Evolutionary conservation across 2,329 filamentous ascomycete species (phyloP).

Genomic region (Ceratocystis eucalypticola): DNA sequence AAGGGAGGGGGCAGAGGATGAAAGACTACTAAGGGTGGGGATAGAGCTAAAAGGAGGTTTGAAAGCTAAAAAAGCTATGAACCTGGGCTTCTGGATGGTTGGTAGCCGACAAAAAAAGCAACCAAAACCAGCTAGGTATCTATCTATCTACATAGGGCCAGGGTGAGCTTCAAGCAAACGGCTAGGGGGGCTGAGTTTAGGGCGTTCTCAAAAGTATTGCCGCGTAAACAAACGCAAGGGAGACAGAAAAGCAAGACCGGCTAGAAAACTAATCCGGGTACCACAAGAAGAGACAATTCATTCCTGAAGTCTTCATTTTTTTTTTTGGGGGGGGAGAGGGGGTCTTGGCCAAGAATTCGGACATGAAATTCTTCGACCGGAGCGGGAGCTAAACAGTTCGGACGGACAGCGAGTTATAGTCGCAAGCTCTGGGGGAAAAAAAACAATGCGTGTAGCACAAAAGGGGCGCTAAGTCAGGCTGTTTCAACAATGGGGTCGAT

Average conservation of each 20-base stretch:
- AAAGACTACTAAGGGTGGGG: background rate
- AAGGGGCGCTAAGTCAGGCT: background rate
- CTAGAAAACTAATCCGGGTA: background rate
- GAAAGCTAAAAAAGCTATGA: slow-evolving; percentile 3
- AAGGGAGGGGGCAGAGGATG: background rate
- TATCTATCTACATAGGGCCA: background rate
- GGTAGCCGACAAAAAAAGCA: background rate
- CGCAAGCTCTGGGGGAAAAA: background rate
- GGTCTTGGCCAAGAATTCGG: too few relatives aligned
- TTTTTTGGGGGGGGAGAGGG: too few relatives aligned
- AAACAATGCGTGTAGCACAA: background rate
- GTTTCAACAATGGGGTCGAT: background rate
- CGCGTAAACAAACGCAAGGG: background rate
- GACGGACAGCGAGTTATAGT: background rate
- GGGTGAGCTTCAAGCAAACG: background rate
- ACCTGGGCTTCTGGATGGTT: background rate
- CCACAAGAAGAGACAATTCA: background rate
- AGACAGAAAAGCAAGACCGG: background rate
- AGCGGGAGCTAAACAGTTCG: background rate
- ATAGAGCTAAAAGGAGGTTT: slow-evolving; percentile 2
- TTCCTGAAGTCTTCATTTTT: background rate
- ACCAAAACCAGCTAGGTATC: background rate
- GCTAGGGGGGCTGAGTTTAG: background rate
- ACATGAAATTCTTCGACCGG: background rate
- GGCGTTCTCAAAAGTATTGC: background rate